phyloP scores from a whole-genome alignment of 2,329 filamentous ascomycete genomes.

The Xylariaceae sp. region DNA sequence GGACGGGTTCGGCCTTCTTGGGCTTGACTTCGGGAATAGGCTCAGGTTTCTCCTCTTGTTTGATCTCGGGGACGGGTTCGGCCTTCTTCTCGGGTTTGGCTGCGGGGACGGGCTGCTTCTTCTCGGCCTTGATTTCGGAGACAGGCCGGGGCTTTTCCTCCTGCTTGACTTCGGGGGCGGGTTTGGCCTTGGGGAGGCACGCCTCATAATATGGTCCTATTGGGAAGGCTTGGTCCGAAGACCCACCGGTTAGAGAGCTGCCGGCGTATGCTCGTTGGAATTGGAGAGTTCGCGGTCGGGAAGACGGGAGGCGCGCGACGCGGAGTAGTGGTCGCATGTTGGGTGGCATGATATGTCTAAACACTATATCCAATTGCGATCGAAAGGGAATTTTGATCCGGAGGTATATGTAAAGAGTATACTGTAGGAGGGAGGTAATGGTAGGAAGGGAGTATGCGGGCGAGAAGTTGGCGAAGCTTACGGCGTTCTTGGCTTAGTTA shows the following conservation, averaged over 20 bases:
- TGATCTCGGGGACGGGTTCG: not conserved
- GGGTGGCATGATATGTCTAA: constrained; percentile 18
- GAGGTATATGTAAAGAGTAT: not conserved
- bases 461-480: not conserved
- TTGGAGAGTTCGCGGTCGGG: constrained; percentile 14
- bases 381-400: not conserved
- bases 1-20: not conserved
- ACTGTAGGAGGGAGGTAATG: not conserved
- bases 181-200: constrained; percentile 45
- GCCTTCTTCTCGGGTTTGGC: not conserved
- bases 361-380: not conserved
- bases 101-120: constrained; percentile 30
- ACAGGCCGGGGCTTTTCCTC: constrained; percentile 24
- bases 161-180: constrained; percentile 36
- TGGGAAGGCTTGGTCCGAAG: constrained; percentile 41
- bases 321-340: constrained; percentile 24
- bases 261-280: constrained; percentile 23
- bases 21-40: not conserved
- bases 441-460: not conserved
- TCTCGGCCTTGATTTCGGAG: constrained; percentile 37
- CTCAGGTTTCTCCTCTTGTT: not conserved
- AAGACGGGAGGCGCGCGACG: constrained; percentile 22
- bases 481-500: not conserved
- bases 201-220: constrained; percentile 55
- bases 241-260: constrained; percentile 25